Conservation (phyloP, 306 rosid genomes). For the Cucurbita argyrosperma region DNA sequence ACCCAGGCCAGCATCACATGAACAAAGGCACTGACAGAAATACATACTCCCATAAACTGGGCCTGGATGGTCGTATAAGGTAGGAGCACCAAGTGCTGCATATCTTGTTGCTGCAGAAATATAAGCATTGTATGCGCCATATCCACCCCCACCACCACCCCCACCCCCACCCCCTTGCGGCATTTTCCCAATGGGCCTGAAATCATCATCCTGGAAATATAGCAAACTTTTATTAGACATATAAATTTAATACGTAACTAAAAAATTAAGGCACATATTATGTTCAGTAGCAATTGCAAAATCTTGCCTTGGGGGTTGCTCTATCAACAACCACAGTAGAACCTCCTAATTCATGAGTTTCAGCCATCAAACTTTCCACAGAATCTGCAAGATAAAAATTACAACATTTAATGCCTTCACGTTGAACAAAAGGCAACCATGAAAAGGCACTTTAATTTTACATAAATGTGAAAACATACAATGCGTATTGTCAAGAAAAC, state of each 20-base stretch:
- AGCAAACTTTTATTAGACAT: neutral
- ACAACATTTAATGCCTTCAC: neutral
- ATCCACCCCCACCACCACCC: constrained; percentile 21
- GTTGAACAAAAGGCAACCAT: neutral
- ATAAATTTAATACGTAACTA: neutral
- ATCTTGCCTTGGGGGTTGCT: constrained; percentile 89
- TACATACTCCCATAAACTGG: constrained; percentile 75
- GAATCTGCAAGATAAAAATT: constrained; percentile 47
- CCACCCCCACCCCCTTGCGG: constrained; percentile 38
- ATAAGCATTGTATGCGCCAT: constrained; percentile 94
- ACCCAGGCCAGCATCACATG: neutral
- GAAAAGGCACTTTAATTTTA: neutral
- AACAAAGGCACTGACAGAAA: neutral
- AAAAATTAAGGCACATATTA: neutral
- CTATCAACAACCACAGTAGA: constrained; percentile 86
- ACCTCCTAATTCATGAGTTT: constrained; percentile 86
- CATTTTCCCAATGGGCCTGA: constrained; percentile 61
- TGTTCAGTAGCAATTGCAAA: constrained; percentile 3
- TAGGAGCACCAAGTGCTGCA: constrained; percentile 94
- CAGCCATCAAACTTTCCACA: constrained; percentile 81
- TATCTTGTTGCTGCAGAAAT: constrained; percentile 92
- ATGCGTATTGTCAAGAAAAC: neutral
- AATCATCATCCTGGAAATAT: constrained; percentile 72
- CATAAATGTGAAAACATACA: neutral
- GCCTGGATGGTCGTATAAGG: constrained; percentile 81